Evolutionary conservation across 306 rosid species (phyloP), one percentile per base, ranked within the genome.

Genomic region (Senna tora): DNA sequence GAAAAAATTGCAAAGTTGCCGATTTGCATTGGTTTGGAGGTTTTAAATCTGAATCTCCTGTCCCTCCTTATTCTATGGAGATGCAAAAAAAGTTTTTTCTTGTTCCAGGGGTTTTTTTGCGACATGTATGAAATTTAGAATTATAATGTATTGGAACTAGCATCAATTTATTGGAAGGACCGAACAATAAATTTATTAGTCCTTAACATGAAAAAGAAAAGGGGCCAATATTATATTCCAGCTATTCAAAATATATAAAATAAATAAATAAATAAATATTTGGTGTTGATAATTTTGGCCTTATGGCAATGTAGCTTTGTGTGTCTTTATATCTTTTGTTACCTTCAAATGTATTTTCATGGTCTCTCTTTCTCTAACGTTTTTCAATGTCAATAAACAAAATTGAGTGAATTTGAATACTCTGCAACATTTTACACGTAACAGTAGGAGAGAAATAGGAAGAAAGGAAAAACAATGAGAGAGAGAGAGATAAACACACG

Each of bases 1-100:
- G 83, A 86, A 71, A 89, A 86, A 79, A 85, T 86, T 67, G 89
- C 92, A 10, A 84, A 86, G 51, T 76, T 94, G 77, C 98, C 98
- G 6, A 84, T 89, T 71, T 94, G 98, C 20, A 80, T 79, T 76
- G 98, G 98, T 57, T 84, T 91, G 74, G 97, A 91, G 98, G 98
- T 91, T 76, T 43, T 52, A 57, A 56, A 68, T 64, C 77, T 74
- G 12, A 45, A 34, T 54, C 36, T 69, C 51, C 41, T 62, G 30
- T 3, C 30, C 30, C 66, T 42, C 71, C 2, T 34, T 57, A 28
- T 7, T 55, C 53, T 58, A 50, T 47, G 10, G 34, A 30, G 47
- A 49, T 64, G 45, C 55, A 34, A 46, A 70, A 13, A 9, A 9
- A 55, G 59, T 43, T 42, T 81, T 68, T 13, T 63, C 41, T 57